phyloP scores from a whole-genome alignment of 75 land plant genomes.

The Adiantum capillusveneris region DNA sequence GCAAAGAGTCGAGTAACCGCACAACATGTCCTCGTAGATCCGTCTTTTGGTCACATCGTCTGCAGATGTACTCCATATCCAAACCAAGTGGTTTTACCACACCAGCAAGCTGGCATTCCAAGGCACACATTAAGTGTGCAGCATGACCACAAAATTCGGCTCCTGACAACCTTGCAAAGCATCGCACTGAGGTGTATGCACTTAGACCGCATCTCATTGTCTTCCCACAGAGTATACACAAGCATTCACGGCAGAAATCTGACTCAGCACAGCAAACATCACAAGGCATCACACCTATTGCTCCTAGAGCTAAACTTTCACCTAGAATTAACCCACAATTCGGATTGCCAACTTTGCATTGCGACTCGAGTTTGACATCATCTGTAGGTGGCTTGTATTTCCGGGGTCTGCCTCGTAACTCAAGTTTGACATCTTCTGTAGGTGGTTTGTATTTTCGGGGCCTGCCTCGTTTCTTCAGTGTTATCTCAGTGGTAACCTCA shows the following conservation, averaged over 20 bases:
- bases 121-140: conserved; percentile 72
- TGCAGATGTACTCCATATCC: conserved; percentile 73
- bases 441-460: too few species aligned
- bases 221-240: conserved; percentile 66
- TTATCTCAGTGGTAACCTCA: too few species aligned
- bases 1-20: conserved; percentile 26
- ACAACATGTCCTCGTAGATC: conserved; percentile 43
- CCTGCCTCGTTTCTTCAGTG: too few species aligned
- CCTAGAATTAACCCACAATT: background rate
- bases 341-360: background rate
- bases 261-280: conserved; percentile 68
- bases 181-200: conserved; percentile 48
- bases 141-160: conserved; percentile 55
- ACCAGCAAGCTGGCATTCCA: conserved; percentile 60
- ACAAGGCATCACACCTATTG: conserved; percentile 33
- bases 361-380: too few species aligned
- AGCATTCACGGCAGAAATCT: conserved; percentile 65
- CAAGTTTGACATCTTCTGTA: too few species aligned
- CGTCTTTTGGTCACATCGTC: conserved; percentile 68
- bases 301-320: background rate
- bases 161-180: conserved; percentile 25
- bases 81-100: conserved; percentile 48
- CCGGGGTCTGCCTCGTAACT: too few species aligned
- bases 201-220: conserved; percentile 25
- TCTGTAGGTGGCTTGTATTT: too few species aligned